These are phyloP conservation scores for Penicillium sp. DNA, from an alignment of 2,329 filamentous ascomycete genomes.

Conservation along the genomic window DNA sequence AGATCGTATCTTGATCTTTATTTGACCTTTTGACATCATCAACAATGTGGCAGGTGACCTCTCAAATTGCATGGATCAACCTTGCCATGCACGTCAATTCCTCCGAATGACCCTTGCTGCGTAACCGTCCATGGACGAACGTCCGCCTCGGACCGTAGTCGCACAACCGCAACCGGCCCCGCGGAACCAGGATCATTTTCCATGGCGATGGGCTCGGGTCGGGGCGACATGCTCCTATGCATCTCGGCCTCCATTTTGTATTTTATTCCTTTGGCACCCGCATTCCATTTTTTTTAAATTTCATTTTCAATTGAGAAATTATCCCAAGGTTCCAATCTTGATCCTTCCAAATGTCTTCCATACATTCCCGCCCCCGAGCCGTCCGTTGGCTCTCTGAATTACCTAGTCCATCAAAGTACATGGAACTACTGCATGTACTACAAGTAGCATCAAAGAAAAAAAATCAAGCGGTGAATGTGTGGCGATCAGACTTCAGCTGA, in stretches of 20 bases:
- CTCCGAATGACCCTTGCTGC: slow-evolving; percentile 10
- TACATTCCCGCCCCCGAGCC: not conserved
- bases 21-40: slow-evolving; percentile 12
- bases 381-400: not conserved
- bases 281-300: not conserved
- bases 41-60: slow-evolving; percentile 12
- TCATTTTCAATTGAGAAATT: too few species aligned
- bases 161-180: slow-evolving; percentile 33
- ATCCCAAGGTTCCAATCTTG: too few species aligned
- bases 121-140: slow-evolving; percentile 20
- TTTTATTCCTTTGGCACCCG: not conserved
- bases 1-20: not conserved
- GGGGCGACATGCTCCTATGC: slow-evolving; percentile 19
- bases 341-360: not conserved
- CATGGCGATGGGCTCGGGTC: slow-evolving; percentile 30
- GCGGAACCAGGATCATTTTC: slow-evolving; percentile 26
- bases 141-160: slow-evolving; percentile 38
- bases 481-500: slow-evolving; percentile 32
- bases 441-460: slow-evolving; percentile 8
- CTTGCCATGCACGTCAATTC: slow-evolving; percentile 16
- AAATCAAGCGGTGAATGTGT: slow-evolving; percentile 24
- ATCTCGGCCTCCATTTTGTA: not conserved
- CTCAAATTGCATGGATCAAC: slow-evolving; percentile 10
- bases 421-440: slow-evolving; percentile 26
- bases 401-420: slow-evolving; percentile 24